Conservation (phyloP, 2,329 filamentous ascomycete genomes). For the Colletotrichum simmondsii region DNA sequence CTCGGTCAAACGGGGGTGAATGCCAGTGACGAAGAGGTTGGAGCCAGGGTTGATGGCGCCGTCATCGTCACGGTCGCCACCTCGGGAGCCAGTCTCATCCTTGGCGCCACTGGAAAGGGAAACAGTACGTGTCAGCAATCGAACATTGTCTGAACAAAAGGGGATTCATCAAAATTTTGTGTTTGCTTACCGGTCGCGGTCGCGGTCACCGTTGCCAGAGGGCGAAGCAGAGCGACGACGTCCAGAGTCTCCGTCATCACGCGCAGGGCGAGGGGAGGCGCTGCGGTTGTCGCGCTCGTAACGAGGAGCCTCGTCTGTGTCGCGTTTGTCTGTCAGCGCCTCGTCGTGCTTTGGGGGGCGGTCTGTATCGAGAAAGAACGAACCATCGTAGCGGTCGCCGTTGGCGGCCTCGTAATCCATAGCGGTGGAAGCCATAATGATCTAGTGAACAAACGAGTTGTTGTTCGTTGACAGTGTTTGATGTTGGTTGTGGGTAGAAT, state of each 20-base stretch:
- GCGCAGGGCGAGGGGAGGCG: slow-evolving; percentile 70
- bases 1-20: slow-evolving; percentile 91
- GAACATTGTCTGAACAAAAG: background rate
- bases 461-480: background rate
- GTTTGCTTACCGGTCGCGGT: slow-evolving; percentile 59
- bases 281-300: slow-evolving; percentile 76
- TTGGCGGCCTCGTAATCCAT: slow-evolving; percentile 79
- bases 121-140: slow-evolving; percentile 23
- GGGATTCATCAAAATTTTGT: background rate
- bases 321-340: slow-evolving; percentile 11
- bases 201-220: slow-evolving; percentile 62
- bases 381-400: slow-evolving; percentile 75
- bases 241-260: slow-evolving; percentile 69
- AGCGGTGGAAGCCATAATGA: slow-evolving; percentile 69
- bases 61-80: slow-evolving; percentile 71
- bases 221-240: slow-evolving; percentile 74
- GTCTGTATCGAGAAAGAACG: slow-evolving; percentile 38
- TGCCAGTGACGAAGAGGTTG: slow-evolving; percentile 98
- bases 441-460: slow-evolving; percentile 6
- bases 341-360: slow-evolving; percentile 17
- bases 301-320: slow-evolving; percentile 70
- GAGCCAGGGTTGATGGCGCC: slow-evolving; percentile 92
- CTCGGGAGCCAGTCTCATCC: slow-evolving; percentile 61
- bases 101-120: slow-evolving; percentile 55
- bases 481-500: slow-evolving; percentile 4